These are phyloP conservation scores for Insectozyma bohioensis DNA, from an alignment of 1,139 yeast species.

Conservation along the genomic window DNA sequence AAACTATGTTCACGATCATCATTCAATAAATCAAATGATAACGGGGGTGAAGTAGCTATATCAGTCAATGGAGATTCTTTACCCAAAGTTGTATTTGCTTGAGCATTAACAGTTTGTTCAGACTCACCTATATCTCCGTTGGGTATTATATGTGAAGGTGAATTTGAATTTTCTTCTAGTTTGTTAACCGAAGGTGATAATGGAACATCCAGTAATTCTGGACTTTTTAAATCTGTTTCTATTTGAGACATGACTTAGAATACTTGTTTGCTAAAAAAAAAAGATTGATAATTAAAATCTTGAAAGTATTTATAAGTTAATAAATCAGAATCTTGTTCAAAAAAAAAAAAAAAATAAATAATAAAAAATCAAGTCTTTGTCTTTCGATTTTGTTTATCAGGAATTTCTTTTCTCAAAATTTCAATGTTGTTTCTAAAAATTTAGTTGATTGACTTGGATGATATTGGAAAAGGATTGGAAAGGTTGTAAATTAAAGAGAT, in stretches of 20 bases:
- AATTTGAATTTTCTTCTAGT: not conserved
- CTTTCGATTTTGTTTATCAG: no score
- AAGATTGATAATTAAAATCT: no score
- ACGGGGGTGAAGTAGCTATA: slow-evolving; percentile 43
- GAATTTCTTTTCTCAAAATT: no score
- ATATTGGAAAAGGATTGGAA: not conserved
- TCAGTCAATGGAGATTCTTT: slow-evolving; percentile 40
- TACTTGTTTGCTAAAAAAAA: no score
- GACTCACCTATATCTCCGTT: slow-evolving; percentile 6
- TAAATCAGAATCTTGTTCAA: no score
- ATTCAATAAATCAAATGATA: slow-evolving; percentile 25
- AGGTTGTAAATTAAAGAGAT: not conserved
- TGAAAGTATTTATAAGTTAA: no score
- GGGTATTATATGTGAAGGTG: not conserved
- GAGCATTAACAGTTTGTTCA: slow-evolving; percentile 4
- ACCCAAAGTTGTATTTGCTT: slow-evolving; percentile 13
- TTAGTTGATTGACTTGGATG: not conserved
- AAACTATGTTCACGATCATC: slow-evolving; percentile 8
- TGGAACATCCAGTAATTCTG: slow-evolving; percentile 5
- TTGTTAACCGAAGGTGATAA: slow-evolving; percentile 4
- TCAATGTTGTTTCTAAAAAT: not conserved
- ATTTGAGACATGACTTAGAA: slow-evolving; percentile 7
- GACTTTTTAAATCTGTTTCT: slow-evolving; percentile 5
- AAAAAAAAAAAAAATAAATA: no score
- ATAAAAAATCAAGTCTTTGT: no score